phyloP scores from a whole-genome alignment of 305 asterid species.

The Caryopteris hybrid region DNA sequence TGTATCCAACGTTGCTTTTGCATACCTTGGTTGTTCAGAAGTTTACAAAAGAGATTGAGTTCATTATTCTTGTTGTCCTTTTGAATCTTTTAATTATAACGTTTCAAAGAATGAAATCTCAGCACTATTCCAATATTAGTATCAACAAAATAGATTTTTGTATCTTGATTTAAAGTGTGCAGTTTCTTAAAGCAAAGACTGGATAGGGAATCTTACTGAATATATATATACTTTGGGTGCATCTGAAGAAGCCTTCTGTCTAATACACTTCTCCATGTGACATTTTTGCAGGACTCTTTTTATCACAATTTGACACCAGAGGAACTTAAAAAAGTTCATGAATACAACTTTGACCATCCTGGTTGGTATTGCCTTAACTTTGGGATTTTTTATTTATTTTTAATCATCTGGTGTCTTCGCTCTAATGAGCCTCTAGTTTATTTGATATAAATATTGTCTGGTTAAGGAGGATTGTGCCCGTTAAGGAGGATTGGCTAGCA shows the following conservation, averaged over 20 bases:
- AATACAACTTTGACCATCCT: conserved; percentile 99
- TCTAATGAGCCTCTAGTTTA: conserved; percentile 1
- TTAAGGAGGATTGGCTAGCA: conserved; percentile 3
- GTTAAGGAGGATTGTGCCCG: not conserved
- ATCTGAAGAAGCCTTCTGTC: conserved; percentile 2
- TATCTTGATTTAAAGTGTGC: conserved; percentile 2
- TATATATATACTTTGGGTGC: conserved; percentile 5
- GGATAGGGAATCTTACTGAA: not conserved
- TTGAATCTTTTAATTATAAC: not conserved
- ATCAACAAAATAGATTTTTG: not conserved
- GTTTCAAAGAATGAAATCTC: not conserved
- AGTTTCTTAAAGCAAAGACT: not conserved
- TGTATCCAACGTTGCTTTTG: not conserved
- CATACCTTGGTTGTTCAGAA: not conserved
- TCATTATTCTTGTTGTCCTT: conserved; percentile 4
- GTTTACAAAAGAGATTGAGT: not conserved
- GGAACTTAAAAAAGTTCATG: conserved; percentile 81
- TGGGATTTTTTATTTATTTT: not conserved
- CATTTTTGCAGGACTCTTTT: conserved; percentile 78
- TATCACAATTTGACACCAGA: conserved; percentile 76
- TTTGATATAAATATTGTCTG: not conserved
- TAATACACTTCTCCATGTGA: conserved; percentile 11
- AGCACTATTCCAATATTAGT: not conserved
- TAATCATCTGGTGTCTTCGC: not conserved
- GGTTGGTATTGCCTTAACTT: conserved; percentile 49